These are phyloP conservation scores for Spathaspora passalidarum DNA, from an alignment of 805 yeast genomes.

Conservation along the genomic window DNA sequence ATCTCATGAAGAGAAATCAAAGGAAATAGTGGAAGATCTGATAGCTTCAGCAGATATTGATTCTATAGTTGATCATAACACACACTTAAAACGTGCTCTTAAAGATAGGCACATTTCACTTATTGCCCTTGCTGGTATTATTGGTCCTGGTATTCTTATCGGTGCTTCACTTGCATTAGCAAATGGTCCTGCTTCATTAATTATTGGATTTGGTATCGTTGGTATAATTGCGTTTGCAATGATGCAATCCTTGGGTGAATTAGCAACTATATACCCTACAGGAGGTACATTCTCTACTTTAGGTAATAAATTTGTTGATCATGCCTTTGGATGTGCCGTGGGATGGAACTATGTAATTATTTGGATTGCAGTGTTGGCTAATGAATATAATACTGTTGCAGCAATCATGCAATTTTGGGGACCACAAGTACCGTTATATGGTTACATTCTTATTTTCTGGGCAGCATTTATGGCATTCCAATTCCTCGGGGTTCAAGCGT, in stretches of 20 bases:
- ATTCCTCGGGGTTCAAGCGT: conserved; percentile 48
- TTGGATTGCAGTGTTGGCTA: conserved; percentile 55
- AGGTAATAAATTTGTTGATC: conserved; percentile 50
- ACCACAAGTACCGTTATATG: conserved; percentile 51
- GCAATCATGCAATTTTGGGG: conserved; percentile 50
- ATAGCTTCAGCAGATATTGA: neutral
- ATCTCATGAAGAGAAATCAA: neutral
- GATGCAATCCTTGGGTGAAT: conserved; percentile 56
- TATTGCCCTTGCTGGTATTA: conserved; percentile 54
- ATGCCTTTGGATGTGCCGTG: conserved; percentile 56
- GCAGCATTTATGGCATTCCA: conserved; percentile 47
- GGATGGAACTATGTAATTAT: conserved; percentile 53
- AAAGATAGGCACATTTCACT: conserved; percentile 51
- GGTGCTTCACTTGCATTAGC: conserved; percentile 51
- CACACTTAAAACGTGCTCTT: conserved; percentile 43
- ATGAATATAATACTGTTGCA: conserved; percentile 54
- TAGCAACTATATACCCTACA: conserved; percentile 51
- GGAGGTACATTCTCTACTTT: conserved; percentile 51
- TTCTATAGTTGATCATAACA: conserved; percentile 17
- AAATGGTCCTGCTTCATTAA: conserved; percentile 51
- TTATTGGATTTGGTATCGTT: conserved; percentile 50
- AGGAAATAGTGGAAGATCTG: neutral
- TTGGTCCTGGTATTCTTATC: conserved; percentile 58
- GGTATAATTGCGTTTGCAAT: conserved; percentile 52
- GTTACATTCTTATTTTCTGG: conserved; percentile 55